Conservation (phyloP, 1,139 yeast species). For the Petasospora fabianii region DNA sequence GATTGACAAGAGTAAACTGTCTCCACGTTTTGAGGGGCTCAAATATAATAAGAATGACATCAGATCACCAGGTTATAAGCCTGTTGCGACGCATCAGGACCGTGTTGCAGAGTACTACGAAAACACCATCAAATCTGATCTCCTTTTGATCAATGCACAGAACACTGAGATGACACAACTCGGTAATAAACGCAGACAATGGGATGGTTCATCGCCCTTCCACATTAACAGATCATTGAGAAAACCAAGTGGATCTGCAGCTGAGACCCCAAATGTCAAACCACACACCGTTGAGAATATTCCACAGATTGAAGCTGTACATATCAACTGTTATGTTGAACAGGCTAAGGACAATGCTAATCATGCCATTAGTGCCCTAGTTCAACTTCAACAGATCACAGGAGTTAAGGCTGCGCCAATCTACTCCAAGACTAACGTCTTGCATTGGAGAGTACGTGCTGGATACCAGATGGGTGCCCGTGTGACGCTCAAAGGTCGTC, state of each 20-base stretch:
- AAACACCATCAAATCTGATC: slow-evolving; percentile 70
- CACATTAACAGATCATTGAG: slow-evolving; percentile 72
- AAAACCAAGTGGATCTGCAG: slow-evolving; percentile 63
- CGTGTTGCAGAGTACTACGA: slow-evolving; percentile 76
- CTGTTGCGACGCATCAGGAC: slow-evolving; percentile 69
- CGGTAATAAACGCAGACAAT: slow-evolving; percentile 74
- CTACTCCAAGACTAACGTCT: slow-evolving; percentile 74
- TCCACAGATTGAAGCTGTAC: slow-evolving; percentile 64
- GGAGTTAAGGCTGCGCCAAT: slow-evolving; percentile 78
- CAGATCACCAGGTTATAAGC: slow-evolving; percentile 72
- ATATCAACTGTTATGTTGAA: slow-evolving; percentile 72
- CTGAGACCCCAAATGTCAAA: slow-evolving; percentile 68
- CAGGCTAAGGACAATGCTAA: slow-evolving; percentile 72
- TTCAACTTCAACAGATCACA: slow-evolving; percentile 89
- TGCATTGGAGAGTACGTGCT: slow-evolving; percentile 82
- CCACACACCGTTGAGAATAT: slow-evolving; percentile 65
- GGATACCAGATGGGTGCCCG: slow-evolving; percentile 94
- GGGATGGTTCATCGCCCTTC: slow-evolving; percentile 91
- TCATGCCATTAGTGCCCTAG: slow-evolving; percentile 71
- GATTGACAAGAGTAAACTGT: slow-evolving; percentile 64
- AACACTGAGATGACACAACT: slow-evolving; percentile 50
- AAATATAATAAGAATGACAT: slow-evolving; percentile 67
- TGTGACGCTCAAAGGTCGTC: slow-evolving; percentile 71
- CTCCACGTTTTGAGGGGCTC: slow-evolving; percentile 66
- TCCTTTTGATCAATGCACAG: slow-evolving; percentile 70